Percentiles rank a stretch among this genome's conserved stretches.
Evolutionary conservation across 495 filamentous ascomycete genomes (phyloP).

Genomic region (Poronia punctata): DNA sequence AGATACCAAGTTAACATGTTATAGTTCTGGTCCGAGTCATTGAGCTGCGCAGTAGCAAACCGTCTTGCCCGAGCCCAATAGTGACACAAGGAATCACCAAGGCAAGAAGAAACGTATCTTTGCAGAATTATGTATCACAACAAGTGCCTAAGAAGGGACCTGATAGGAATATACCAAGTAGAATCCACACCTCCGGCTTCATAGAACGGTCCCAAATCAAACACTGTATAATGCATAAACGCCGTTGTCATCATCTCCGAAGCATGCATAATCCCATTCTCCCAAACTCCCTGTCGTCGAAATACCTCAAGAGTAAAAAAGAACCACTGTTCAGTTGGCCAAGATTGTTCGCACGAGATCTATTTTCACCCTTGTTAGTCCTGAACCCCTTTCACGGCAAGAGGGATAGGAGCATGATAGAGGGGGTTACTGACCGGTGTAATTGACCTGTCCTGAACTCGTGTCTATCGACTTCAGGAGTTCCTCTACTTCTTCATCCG

Average conservation of each 20-base stretch:
- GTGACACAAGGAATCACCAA: too few relatives aligned
- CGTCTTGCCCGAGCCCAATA: too few relatives aligned
- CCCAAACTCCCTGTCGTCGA: constrained; percentile 16
- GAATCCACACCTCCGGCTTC: too few relatives aligned
- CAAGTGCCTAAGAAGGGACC: constrained; percentile 14
- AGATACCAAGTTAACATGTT: too few relatives aligned
- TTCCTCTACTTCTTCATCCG: constrained; percentile 96
- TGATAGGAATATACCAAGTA: constrained; percentile 10
- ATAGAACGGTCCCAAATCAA: constrained; percentile 13
- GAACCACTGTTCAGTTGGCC: constrained; percentile 65
- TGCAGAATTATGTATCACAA: constrained; percentile 3
- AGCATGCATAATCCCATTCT: constrained; percentile 17
- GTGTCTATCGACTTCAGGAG: constrained; percentile 94
- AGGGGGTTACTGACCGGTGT: constrained; percentile 60
- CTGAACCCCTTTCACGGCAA: background rate
- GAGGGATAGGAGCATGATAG: background rate
- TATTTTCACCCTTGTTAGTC: constrained; percentile 21
- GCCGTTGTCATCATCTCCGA: constrained; percentile 23
- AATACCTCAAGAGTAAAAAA: constrained; percentile 3
- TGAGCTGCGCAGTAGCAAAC: too few relatives aligned
- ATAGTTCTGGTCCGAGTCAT: too few relatives aligned
- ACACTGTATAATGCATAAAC: constrained; percentile 21
- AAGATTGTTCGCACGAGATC: constrained; percentile 92
- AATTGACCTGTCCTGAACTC: constrained; percentile 91
- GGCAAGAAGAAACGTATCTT: too few relatives aligned